Conservation (phyloP, 331 rosid species). For the Rhamnella rubrinervis region DNA sequence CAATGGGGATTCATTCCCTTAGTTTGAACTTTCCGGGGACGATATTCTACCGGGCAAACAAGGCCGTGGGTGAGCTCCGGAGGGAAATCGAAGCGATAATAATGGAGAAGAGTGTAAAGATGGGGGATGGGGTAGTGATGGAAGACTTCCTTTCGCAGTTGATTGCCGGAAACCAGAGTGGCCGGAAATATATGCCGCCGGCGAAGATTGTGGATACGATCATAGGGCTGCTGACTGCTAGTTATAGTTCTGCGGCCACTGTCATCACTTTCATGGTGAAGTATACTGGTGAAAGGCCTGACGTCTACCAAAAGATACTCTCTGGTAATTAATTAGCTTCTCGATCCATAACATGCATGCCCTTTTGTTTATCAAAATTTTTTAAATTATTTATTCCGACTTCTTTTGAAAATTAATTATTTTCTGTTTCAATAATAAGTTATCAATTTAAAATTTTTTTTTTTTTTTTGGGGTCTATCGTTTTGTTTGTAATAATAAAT, state of each 20-base stretch:
- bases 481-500: neutral
- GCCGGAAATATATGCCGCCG: conserved; percentile 26
- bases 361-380: neutral
- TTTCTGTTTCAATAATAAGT: too few relatives aligned
- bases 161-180: conserved; percentile 30
- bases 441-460: neutral
- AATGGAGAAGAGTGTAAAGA: conserved; percentile 34
- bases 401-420: too few relatives aligned
- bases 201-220: conserved; percentile 30
- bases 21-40: conserved; percentile 40
- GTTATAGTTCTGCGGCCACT: conserved; percentile 34
- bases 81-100: conserved; percentile 27
- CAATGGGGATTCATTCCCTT: conserved; percentile 33
- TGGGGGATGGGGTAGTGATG: conserved; percentile 20
- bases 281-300: conserved; percentile 33
- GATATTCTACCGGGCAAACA: conserved; percentile 26
- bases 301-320: conserved; percentile 30
- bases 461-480: neutral
- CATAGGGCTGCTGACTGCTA: conserved; percentile 34
- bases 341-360: neutral
- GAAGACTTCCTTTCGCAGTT: conserved; percentile 35
- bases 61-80: conserved; percentile 30
- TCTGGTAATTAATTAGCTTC: conserved; percentile 16
- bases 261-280: conserved; percentile 37
- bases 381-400: neutral